phyloP scores from a whole-genome alignment of 2,329 filamentous ascomycete species.

The Ceratocystis albifundus region DNA sequence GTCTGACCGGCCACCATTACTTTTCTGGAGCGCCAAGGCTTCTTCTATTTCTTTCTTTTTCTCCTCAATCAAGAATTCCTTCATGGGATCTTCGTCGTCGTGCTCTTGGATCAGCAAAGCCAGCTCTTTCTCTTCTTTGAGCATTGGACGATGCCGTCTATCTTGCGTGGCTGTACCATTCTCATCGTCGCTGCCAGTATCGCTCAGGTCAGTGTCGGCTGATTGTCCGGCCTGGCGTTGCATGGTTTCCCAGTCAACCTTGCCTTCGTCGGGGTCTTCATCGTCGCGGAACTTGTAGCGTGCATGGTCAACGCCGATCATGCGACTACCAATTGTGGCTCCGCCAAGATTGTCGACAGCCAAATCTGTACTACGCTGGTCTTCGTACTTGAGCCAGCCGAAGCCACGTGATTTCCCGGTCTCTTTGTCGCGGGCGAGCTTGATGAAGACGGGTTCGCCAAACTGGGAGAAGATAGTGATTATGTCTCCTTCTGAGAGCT shows the following conservation, averaged over 20 bases:
- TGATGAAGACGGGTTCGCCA: slow-evolving; percentile 86
- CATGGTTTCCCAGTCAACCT: slow-evolving; percentile 50
- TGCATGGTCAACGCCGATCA: slow-evolving; percentile 83
- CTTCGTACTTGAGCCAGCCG: slow-evolving; percentile 94
- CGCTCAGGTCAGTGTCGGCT: slow-evolving; percentile 34
- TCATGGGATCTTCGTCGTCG: slow-evolving; percentile 97
- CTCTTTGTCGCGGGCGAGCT: slow-evolving; percentile 87
- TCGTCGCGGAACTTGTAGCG: slow-evolving; percentile 83
- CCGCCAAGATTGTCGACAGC: slow-evolving; percentile 94
- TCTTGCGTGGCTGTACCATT: slow-evolving; percentile 38
- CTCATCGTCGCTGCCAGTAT: slow-evolving; percentile 30
- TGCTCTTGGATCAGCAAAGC: slow-evolving; percentile 63
- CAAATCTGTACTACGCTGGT: slow-evolving; percentile 88
- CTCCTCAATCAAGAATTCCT: slow-evolving; percentile 74
- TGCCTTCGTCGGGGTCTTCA: slow-evolving; percentile 50
- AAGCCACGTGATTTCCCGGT: slow-evolving; percentile 92
- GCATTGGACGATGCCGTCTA: slow-evolving; percentile 44
- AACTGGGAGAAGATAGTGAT: slow-evolving; percentile 96
- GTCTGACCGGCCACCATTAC: slow-evolving; percentile 31
- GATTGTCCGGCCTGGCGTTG: slow-evolving; percentile 40
- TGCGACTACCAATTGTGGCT: slow-evolving; percentile 65
- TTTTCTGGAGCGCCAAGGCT: slow-evolving; percentile 45
- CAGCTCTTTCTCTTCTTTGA: slow-evolving; percentile 75
- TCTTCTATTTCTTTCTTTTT: slow-evolving; percentile 79
- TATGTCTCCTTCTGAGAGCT: slow-evolving; percentile 89